phyloP scores from a whole-genome alignment of 2,329 filamentous ascomycete genomes.

The Lachnellula willkommii region DNA sequence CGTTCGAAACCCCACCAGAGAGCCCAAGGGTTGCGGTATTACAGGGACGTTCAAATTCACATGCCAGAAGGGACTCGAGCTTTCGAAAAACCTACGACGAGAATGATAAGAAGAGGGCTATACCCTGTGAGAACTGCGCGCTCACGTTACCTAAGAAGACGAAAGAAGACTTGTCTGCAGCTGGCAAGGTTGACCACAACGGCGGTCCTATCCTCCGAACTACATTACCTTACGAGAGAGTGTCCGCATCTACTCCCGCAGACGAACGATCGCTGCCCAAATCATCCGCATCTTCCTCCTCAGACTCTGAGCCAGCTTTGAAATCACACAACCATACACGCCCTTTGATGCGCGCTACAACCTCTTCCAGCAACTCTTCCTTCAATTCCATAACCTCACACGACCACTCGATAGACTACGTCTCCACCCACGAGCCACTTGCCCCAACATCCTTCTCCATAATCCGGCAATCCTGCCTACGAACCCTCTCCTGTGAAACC shows the following conservation, averaged over 20 bases:
- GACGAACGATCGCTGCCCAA: conserved; percentile 27
- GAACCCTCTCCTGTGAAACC: conserved; percentile 62
- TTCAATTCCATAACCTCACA: conserved; percentile 48
- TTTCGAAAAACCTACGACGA: conserved; percentile 61
- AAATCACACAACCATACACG: conserved; percentile 17
- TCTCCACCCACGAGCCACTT: conserved; percentile 61
- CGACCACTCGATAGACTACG: conserved; percentile 62
- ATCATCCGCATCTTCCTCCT: conserved; percentile 23
- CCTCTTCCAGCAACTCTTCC: conserved; percentile 27
- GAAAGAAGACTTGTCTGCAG: conserved; percentile 23
- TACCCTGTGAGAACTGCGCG: conserved; percentile 63
- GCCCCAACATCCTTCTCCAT: conserved; percentile 60
- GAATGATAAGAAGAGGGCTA: conserved; percentile 57
- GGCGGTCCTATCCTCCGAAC: conserved; percentile 54
- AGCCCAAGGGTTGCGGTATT: conserved; percentile 45
- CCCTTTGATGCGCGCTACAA: conserved; percentile 16
- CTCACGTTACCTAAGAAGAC: conserved; percentile 54
- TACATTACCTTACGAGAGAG: conserved; percentile 53
- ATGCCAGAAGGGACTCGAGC: conserved; percentile 49
- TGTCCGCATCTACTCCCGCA: conserved; percentile 36
- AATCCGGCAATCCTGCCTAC: conserved; percentile 59
- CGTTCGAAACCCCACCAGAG: conserved; percentile 53
- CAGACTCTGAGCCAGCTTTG: conserved; percentile 24
- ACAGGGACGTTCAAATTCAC: conserved; percentile 22
- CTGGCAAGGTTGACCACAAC: conserved; percentile 17